Conservation (phyloP, 352 stramenopile genomes). For the Globisporangium radiosum region DNA sequence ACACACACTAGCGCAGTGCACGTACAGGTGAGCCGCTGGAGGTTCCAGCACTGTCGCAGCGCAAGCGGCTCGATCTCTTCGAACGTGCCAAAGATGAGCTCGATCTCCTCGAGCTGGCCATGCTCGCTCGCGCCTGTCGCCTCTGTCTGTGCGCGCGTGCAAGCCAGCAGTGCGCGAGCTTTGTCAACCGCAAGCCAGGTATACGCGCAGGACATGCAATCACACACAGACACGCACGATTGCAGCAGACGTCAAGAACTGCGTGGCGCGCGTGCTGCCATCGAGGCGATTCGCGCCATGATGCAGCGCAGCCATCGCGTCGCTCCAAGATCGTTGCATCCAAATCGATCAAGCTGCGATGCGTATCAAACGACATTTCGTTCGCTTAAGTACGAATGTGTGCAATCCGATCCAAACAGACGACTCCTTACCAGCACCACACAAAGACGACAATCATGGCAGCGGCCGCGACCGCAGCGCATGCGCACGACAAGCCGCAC, state of each 20-base stretch:
- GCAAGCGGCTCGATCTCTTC: conserved; percentile 34
- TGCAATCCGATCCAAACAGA: too few species aligned
- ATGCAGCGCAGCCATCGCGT: background rate
- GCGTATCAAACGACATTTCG: too few species aligned
- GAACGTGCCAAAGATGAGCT: conserved; percentile 78
- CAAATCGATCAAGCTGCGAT: too few species aligned
- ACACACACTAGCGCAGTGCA: conserved; percentile 8
- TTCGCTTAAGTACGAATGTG: too few species aligned
- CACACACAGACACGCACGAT: conserved; percentile 23
- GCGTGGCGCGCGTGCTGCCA: conserved; percentile 9
- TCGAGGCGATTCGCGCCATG: background rate
- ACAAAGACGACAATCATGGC: background rate
- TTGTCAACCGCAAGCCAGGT: background rate
- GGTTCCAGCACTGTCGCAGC: conserved; percentile 39
- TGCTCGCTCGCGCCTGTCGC: conserved; percentile 56
- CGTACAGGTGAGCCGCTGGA: conserved; percentile 40
- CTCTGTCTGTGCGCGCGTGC: conserved; percentile 28
- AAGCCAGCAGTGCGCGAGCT: background rate
- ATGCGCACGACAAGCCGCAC: too few species aligned
- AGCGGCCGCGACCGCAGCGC: background rate
- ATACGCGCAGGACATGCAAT: background rate
- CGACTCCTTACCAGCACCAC: too few species aligned
- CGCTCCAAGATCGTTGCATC: too few species aligned
- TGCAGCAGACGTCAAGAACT: conserved; percentile 27
- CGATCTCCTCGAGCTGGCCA: conserved; percentile 54